phyloP scores from a whole-genome alignment of 2,329 filamentous ascomycete genomes.

The Harringtonia lauricola region DNA sequence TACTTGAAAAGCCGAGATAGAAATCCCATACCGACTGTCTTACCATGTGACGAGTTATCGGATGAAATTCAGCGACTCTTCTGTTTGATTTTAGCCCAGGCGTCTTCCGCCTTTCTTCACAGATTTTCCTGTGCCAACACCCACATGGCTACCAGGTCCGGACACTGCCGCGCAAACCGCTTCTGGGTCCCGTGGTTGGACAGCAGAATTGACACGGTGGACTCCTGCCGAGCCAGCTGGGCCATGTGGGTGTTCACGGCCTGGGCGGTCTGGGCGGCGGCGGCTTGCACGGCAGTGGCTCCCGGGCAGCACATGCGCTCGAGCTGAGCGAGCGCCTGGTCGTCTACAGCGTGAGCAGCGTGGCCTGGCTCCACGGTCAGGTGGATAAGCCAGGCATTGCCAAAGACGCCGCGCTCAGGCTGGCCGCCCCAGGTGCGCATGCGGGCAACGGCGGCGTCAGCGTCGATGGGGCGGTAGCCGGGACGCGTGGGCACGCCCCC shows the following conservation, averaged over 20 bases:
- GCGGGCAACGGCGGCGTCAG: slow-evolving; percentile 4
- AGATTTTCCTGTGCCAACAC: slow-evolving; percentile 11
- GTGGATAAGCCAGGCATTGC: slow-evolving; percentile 12
- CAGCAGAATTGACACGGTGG: slow-evolving; percentile 10
- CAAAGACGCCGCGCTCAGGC: slow-evolving; percentile 10
- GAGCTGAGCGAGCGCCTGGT: slow-evolving; percentile 3
- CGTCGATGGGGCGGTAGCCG: slow-evolving; percentile 10
- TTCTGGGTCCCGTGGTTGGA: slow-evolving; percentile 13
- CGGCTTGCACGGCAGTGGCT: neutral
- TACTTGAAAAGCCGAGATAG: too few species aligned
- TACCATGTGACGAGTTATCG: too few species aligned
- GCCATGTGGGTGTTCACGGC: slow-evolving; percentile 9
- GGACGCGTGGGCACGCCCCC: slow-evolving; percentile 7
- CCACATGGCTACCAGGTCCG: slow-evolving; percentile 14
- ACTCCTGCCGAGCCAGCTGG: slow-evolving; percentile 1
- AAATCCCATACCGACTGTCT: too few species aligned
- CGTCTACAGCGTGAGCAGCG: slow-evolving; percentile 6
- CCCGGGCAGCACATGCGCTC: too few species aligned
- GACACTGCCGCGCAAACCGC: slow-evolving; percentile 13
- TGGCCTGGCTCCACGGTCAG: slow-evolving; percentile 9
- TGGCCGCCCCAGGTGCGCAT: slow-evolving; percentile 10
- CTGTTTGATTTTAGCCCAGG: too few species aligned
- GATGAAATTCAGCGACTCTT: too few species aligned
- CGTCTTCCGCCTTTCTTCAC: neutral
- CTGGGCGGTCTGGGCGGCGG: neutral